Evolutionary conservation across 768 basidiomycete genomes (phyloP).

Genomic region (Rhizopogon vesiculosus): DNA sequence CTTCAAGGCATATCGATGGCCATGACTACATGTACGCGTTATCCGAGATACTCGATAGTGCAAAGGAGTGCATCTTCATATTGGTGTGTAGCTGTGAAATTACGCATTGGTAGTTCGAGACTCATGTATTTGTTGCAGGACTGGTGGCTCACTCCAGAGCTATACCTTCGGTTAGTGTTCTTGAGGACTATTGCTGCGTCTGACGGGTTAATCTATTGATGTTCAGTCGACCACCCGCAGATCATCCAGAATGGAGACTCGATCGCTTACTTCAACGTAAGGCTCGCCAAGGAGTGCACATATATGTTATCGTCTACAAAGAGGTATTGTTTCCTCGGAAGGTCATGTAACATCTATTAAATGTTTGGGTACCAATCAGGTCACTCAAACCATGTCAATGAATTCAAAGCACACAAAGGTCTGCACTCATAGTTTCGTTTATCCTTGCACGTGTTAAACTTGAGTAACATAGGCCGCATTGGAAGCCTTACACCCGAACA

Average conservation of each 20-base stretch:
- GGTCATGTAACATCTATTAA: not conserved
- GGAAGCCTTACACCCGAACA: slow-evolving; percentile 82
- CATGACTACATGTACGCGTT: slow-evolving; percentile 97
- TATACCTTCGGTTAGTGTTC: slow-evolving; percentile 65
- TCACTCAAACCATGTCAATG: slow-evolving; percentile 90
- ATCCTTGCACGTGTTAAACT: not conserved
- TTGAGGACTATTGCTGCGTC: not conserved
- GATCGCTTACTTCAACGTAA: slow-evolving; percentile 83
- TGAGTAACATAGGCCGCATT: slow-evolving; percentile 49
- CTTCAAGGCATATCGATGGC: slow-evolving; percentile 78
- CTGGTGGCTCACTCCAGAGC: slow-evolving; percentile 94
- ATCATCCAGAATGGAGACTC: slow-evolving; percentile 83
- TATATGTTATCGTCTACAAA: slow-evolving; percentile 93
- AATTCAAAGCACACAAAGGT: slow-evolving; percentile 82
- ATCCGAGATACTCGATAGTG: slow-evolving; percentile 82
- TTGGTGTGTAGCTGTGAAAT: slow-evolving; percentile 38
- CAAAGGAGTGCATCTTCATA: slow-evolving; percentile 85
- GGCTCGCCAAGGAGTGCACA: slow-evolving; percentile 87
- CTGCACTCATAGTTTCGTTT: not conserved
- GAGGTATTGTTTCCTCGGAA: slow-evolving; percentile 44
- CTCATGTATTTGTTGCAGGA: slow-evolving; percentile 38
- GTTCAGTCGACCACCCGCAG: slow-evolving; percentile 68
- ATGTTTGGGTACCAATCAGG: slow-evolving; percentile 33
- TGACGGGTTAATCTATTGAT: slow-evolving; percentile 3
- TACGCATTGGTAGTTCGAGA: not conserved